Base-by-base conservation (phyloP, 208 protist genomes). In the Crithidia sp. region DNA sequence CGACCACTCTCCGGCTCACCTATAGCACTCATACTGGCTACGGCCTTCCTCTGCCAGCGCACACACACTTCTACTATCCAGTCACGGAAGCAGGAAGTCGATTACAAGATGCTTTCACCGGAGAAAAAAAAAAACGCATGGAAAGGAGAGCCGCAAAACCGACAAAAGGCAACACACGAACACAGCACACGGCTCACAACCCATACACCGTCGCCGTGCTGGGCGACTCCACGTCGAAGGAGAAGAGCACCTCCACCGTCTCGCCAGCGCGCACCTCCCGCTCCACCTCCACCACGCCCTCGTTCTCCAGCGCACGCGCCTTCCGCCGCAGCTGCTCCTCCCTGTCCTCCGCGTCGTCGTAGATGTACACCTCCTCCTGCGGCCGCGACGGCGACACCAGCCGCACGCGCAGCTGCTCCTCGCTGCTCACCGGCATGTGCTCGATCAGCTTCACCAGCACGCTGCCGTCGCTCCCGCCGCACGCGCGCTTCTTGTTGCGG, bases 391-490 rank as follows among this genome's bases (percentile, higher is more conserved):
- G 73, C 49, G 66, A 67, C 36, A 78, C 59, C 17, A 78, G 73
- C 7, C 73, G 73, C 58, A 78, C 73, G 41, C 63, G 73, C 65
- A 78, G 66, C 56, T 72, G 73, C 66, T 78, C 73, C 59, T 78
- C 73, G 61, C 54, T 71, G 73, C 73, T 78, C 40, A 67, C 47
- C 0, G 73, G 73, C 2, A 78, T 78, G 59, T 78, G 73, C 66
- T 78, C 73, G 19, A 78, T 55, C 13, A 78, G 43, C 37, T 78
- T 78, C 57, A 78, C 52, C 36, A 19, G 19, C 39, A 78, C 58
- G 5, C 36, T n/a, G 40, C 52, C 73, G n/a, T 71, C 63, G 52
- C 45, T 49, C 43, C 17, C 36, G n/a, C n/a, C 49, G 41, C 19
- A 47, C 14, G 63, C 49, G 14, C 72, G 72, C 58, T 77, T 77